Evolutionary conservation across 352 stramenopile species (phyloP).

Genomic region (Phytopythium cucurbitacearum): DNA sequence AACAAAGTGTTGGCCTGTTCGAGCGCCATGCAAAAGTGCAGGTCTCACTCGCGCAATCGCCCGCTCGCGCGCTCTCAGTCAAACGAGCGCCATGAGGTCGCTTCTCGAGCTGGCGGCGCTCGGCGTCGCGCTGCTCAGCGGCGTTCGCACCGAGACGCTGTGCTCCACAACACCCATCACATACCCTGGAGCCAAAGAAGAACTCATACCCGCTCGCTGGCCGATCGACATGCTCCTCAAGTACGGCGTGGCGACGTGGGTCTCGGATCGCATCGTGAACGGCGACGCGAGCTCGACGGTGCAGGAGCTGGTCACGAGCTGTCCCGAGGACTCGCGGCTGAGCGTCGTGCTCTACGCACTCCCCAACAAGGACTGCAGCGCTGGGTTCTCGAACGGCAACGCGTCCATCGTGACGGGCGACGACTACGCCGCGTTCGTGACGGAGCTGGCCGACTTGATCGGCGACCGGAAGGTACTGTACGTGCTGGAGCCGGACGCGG

Average conservation of each 20-base stretch:
- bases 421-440: conserved; percentile 47
- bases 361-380: conserved; percentile 73
- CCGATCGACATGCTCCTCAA: conserved; percentile 30
- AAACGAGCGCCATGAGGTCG: neutral
- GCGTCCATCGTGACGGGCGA: conserved; percentile 30
- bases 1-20: no score
- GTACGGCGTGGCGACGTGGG: conserved; percentile 44
- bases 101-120: neutral
- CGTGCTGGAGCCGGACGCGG: conserved; percentile 58
- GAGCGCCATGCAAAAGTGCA: neutral
- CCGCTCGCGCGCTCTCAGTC: neutral
- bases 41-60: conserved; percentile 3
- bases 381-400: conserved; percentile 30
- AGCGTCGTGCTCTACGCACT: conserved; percentile 68
- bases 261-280: conserved; percentile 34
- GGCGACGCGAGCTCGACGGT: conserved; percentile 18
- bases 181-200: conserved; percentile 26
- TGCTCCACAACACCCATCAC: conserved; percentile 33
- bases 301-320: conserved; percentile 19
- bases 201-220: conserved; percentile 25
- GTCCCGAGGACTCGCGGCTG: conserved; percentile 24
- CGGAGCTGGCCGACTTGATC: conserved; percentile 27
- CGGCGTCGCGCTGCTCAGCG: neutral
- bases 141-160: conserved; percentile 12
- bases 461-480: conserved; percentile 61